Evolutionary conservation across 1,284 basidiomycete genomes (phyloP), one percentile per base, ranked within the genome.

Genomic region (Wolfiporia cocos): DNA sequence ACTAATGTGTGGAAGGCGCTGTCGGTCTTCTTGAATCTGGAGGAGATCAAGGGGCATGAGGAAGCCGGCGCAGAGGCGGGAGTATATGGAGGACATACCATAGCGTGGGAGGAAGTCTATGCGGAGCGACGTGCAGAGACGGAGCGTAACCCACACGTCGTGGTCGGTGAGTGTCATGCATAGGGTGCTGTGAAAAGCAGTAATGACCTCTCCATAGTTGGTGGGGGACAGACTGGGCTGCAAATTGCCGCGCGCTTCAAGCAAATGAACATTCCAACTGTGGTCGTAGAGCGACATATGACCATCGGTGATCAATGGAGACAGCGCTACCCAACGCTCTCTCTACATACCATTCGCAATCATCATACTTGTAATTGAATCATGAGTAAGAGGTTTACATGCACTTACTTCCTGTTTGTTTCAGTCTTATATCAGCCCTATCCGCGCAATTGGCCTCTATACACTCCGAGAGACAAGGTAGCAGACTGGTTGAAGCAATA

Each of bases 401-500:
- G 20, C 56, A 20, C 10, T 4, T 35, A 12, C 5, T 24, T 12
- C 24, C 9, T 26, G 11, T 24, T 23, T 4, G 21, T 19, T 32
- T 9, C 44, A 71, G 71, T 73, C 41, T 57, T 71, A 18, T 59
- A 61, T 34, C 54, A 42, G 24, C 47, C 45, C 52, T 66, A 56
- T 48, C 67, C 60, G 5, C 28, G 42, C 2, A 58, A 57, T 38
- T 60, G 60, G 58, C 56, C 58, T 0, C 35, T 50, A 15, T 62
- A 45, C 36, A 56, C 58, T 2, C 56, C 58, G 2, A 49, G 54
- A 3, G 58, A 58, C 43, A 59, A 71, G 50, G 55, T 85, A 2
- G 81, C 75, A 0, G 73, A 80, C 54, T 85, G 78, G 75, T 62
- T 84, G 3, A 78, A 85, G 56, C 61, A 64, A 3, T 86, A 84